phyloP scores from a whole-genome alignment of 805 yeast genomes.

The Sugiyamaella lignohabitans region DNA sequence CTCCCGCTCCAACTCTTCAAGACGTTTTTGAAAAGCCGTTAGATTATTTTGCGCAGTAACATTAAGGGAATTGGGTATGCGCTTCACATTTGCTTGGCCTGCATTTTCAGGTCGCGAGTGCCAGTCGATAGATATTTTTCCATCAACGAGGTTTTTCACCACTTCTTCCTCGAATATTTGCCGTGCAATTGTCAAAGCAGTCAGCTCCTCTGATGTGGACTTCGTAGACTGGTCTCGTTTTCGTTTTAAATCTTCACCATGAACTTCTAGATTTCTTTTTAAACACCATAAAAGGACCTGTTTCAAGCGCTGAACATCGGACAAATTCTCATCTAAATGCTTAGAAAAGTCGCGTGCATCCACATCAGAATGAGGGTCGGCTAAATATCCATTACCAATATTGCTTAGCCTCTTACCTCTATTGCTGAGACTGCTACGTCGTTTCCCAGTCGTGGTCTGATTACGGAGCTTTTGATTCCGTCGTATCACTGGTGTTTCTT shows the following conservation, averaged over 20 bases:
- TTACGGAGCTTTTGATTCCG: constrained; percentile 33
- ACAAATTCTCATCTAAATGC: constrained; percentile 52
- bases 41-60: constrained; percentile 44
- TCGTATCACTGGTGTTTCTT: constrained; percentile 37
- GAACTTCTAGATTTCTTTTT: constrained; percentile 39
- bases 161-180: constrained; percentile 61
- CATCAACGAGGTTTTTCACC: constrained; percentile 51
- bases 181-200: constrained; percentile 41
- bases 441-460: constrained; percentile 14
- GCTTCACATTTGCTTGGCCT: constrained; percentile 17
- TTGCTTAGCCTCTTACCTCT: constrained; percentile 71
- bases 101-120: constrained; percentile 28
- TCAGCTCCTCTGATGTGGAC: constrained; percentile 24
- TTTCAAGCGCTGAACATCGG: constrained; percentile 69
- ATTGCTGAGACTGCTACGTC: constrained; percentile 29
- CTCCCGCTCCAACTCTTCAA: constrained; percentile 41
- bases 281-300: constrained; percentile 66
- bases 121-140: constrained; percentile 63
- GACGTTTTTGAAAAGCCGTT: constrained; percentile 39
- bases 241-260: constrained; percentile 14
- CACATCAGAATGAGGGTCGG: constrained; percentile 57
- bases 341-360: constrained; percentile 51
- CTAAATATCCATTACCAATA: constrained; percentile 60
- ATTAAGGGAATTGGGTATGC: constrained; percentile 54
- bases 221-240: constrained; percentile 24